Conservation (phyloP, 73 alveolate genomes). For the Paramecium sonneborni region DNA sequence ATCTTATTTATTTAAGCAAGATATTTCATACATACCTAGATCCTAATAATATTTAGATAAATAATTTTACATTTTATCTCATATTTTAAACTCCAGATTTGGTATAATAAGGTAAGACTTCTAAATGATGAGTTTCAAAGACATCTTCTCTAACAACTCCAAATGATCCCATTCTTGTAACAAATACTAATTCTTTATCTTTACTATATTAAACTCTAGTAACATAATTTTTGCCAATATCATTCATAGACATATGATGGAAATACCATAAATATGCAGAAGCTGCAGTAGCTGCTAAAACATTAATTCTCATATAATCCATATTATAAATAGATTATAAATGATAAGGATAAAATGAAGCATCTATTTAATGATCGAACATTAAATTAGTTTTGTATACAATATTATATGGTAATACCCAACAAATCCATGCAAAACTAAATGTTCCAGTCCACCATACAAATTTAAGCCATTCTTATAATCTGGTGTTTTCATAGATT, state of each 20-base stretch:
- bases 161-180: slow-evolving; percentile 76
- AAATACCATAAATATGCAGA: slow-evolving; percentile 51
- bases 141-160: slow-evolving; percentile 75
- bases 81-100: slow-evolving; percentile 71
- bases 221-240: slow-evolving; percentile 70
- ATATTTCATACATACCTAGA: slow-evolving; percentile 69
- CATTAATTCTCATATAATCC: slow-evolving; percentile 30
- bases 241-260: slow-evolving; percentile 57
- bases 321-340: background rate
- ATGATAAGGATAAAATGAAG: slow-evolving; percentile 61
- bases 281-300: slow-evolving; percentile 56
- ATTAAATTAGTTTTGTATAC: slow-evolving; percentile 57
- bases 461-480: slow-evolving; percentile 79
- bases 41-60: slow-evolving; percentile 64
- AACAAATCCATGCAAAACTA: slow-evolving; percentile 72
- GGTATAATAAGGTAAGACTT: slow-evolving; percentile 73
- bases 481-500: slow-evolving; percentile 81
- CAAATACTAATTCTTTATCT: slow-evolving; percentile 86
- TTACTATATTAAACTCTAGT: slow-evolving; percentile 77
- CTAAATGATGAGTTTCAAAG: slow-evolving; percentile 83
- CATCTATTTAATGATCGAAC: slow-evolving; percentile 49
- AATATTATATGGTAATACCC: slow-evolving; percentile 49
- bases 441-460: slow-evolving; percentile 73
- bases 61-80: background rate
- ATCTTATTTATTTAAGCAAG: slow-evolving; percentile 71